phyloP scores from a whole-genome alignment of 441 rosid genomes.

The Pelargonium australe region DNA sequence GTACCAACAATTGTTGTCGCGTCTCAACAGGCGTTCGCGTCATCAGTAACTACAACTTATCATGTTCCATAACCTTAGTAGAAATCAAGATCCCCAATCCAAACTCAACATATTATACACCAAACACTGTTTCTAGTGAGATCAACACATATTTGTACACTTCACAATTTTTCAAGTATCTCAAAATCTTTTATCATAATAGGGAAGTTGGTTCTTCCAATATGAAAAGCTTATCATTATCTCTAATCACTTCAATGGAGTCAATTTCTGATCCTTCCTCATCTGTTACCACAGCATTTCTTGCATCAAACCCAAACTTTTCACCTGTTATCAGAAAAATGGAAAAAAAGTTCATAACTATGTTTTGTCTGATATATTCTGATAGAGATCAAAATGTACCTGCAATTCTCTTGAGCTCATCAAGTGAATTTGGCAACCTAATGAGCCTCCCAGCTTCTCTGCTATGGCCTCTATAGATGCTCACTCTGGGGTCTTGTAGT shows the following conservation, averaged over 20 bases:
- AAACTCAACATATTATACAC: no score
- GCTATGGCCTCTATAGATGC: slow-evolving; percentile 63
- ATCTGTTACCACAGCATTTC: slow-evolving; percentile 44
- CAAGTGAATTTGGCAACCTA: slow-evolving; percentile 53
- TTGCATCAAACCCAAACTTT: slow-evolving; percentile 58
- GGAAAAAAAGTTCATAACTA: not conserved
- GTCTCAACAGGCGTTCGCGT: not conserved
- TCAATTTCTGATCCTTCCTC: slow-evolving; percentile 80
- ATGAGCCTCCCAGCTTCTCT: slow-evolving; percentile 57
- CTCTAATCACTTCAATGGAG: slow-evolving; percentile 75
- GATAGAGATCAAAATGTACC: slow-evolving; percentile 27
- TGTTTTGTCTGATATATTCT: not conserved
- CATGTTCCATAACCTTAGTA: no score
- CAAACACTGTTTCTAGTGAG: not conserved
- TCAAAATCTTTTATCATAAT: not conserved
- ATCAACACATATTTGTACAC: not conserved
- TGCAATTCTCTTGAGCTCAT: slow-evolving; percentile 67
- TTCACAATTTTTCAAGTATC: not conserved
- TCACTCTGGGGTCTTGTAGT: slow-evolving; percentile 37
- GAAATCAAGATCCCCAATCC: no score
- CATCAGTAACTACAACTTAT: not conserved
- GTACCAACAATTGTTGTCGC: not conserved
- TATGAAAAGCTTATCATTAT: slow-evolving; percentile 68
- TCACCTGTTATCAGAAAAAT: slow-evolving; percentile 33
- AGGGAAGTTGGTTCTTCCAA: slow-evolving; percentile 30